Conservation (phyloP, 257 asterid species). For the Capsicum baccatum region DNA sequence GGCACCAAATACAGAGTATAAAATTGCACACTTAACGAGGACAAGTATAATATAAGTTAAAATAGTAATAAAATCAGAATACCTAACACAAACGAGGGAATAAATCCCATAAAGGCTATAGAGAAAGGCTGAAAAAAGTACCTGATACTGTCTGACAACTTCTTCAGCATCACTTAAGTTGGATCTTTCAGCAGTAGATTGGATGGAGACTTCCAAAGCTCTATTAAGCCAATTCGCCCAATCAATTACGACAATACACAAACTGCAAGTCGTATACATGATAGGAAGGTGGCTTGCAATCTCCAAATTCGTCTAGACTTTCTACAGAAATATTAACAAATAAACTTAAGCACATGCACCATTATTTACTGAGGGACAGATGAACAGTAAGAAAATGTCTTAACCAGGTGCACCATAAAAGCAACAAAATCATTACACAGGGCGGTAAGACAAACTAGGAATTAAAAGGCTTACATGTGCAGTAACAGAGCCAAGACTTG, state of each 20-base stretch:
- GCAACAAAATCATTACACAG: background rate
- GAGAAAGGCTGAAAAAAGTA: conserved; percentile 42
- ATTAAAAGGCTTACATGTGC: background rate
- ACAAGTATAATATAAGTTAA: background rate
- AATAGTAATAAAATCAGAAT: background rate
- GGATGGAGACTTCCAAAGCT: conserved; percentile 67
- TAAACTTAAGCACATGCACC: conserved; percentile 3
- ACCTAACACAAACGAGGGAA: background rate
- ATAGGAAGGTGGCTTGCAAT: conserved; percentile 55
- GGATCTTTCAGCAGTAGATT: conserved; percentile 41
- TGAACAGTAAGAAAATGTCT: background rate
- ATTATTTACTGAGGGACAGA: background rate
- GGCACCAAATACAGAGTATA: background rate
- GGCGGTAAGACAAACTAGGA: conserved; percentile 18
- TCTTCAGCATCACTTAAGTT: conserved; percentile 60
- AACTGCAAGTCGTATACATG: conserved; percentile 50
- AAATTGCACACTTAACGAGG: conserved; percentile 15
- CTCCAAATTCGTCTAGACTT: conserved; percentile 64
- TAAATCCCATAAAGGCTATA: conserved; percentile 3
- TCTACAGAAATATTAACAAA: conserved; percentile 46
- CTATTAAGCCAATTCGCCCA: conserved; percentile 69
- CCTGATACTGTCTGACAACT: conserved; percentile 66
- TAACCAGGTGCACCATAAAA: background rate
- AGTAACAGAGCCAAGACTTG: background rate
- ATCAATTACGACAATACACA: conserved; percentile 53